These are phyloP conservation scores for Acacia confusa DNA, from an alignment of 306 rosid genomes.

Conservation along the genomic window DNA sequence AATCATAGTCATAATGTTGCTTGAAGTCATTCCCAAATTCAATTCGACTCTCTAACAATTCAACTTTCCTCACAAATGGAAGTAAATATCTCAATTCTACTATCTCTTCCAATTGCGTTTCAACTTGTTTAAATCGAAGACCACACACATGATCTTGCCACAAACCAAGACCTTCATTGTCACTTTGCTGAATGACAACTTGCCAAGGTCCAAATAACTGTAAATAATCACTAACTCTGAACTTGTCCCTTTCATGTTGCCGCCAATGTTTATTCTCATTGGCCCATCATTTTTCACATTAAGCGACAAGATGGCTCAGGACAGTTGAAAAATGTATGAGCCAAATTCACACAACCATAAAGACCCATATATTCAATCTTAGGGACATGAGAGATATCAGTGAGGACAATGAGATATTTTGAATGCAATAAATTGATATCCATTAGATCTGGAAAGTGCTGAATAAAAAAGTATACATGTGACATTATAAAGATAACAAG, in stretches of 20 bases:
- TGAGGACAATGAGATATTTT: not conserved
- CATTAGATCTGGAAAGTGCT: not conserved
- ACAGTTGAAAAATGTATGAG: not conserved
- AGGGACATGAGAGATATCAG: not conserved
- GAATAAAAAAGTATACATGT: no score
- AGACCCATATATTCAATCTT: not conserved
- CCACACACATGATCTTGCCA: not conserved
- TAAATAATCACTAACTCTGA: not conserved
- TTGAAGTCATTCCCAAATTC: not conserved
- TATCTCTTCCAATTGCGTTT: not conserved
- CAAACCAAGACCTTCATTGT: not conserved
- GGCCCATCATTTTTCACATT: not conserved
- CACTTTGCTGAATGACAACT: no score
- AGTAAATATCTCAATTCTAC: not conserved
- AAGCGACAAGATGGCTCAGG: accelerated
- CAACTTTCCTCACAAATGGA: not conserved
- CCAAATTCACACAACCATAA: not conserved
- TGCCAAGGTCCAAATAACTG: not conserved
- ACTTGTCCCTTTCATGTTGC: not conserved
- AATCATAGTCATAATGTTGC: not conserved
- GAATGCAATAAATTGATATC: not conserved
- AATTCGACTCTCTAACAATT: not conserved
- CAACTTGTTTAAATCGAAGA: not conserved
- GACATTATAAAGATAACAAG: no score
- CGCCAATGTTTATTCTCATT: not conserved